Conservation (phyloP, 352 stramenopile genomes). For the Plasmopara muralis region DNA sequence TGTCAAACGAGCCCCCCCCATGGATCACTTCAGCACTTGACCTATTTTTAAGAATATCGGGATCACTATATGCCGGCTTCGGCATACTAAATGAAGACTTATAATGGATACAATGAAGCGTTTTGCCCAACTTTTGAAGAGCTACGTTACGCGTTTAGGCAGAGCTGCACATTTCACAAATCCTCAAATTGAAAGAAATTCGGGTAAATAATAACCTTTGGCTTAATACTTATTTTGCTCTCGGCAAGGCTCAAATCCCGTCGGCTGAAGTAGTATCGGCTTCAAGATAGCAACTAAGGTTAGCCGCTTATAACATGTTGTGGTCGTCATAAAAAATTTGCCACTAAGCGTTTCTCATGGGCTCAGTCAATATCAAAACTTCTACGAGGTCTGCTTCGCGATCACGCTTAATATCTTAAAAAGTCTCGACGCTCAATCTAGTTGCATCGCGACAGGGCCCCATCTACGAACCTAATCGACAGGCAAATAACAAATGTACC, state of each 20-base stretch:
- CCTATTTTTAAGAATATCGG: not conserved
- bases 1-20: not conserved
- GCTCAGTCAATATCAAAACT: not conserved
- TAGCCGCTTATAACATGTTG: constrained; percentile 5
- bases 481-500: not conserved
- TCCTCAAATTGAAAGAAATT: not conserved
- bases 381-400: constrained; percentile 1
- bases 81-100: not conserved
- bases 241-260: not conserved
- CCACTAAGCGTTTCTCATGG: constrained; percentile 1
- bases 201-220: constrained; percentile 4
- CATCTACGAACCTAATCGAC: not conserved
- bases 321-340: constrained; percentile 1
- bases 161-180: not conserved
- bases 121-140: not conserved
- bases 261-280: not conserved
- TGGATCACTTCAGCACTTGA: not conserved
- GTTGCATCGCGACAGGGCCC: not conserved
- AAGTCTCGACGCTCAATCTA: not conserved
- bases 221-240: constrained; percentile 6
- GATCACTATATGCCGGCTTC: not conserved
- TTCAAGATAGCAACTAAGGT: not conserved
- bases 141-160: constrained; percentile 1
- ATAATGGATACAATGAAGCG: not conserved
- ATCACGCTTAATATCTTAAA: not conserved